Base-by-base conservation (phyloP, 208 protist genomes). In the Porcisia hertigi region DNA sequence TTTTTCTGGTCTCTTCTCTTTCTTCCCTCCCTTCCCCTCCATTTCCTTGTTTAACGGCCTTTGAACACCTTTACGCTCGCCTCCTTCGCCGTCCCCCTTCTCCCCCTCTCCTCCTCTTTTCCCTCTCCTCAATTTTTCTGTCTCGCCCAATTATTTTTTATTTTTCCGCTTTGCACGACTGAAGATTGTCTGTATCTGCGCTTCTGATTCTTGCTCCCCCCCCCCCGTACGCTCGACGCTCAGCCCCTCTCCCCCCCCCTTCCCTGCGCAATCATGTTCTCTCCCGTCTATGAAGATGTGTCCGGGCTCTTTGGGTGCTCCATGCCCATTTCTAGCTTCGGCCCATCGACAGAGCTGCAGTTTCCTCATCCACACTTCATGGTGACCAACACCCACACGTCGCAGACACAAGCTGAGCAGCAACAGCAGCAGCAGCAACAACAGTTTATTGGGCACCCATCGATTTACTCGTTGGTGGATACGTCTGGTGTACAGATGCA, bases 281-380 rank as follows among this genome's bases (percentile, higher is more conserved):
- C 71, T 39, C 63, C 71, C 4, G 60, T 80, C 41, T 76, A 76
- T 54, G 71, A 85, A 54, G 76, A 81, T 23, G 53, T 78, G 59
- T 71, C 67, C 18, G 58, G 77, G 20, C 76, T 80, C 30, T 80
- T 80, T 34, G 70, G 69, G 41, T 70, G 70, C 45, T 52, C 76
- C 14, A 71, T 75, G 70, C n/a, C 76, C 23, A 49, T 75, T 45
- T 49, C 59, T 16, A 45, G 70, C 62, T 80, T 70, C 47, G 59
- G 34, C 9, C 25, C 69, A 23, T n/a, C 70, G 3, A 18, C 60
- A 5, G 76, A 80, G 41, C 70, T 80, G 1, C 76, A 80, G 41
- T 80, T 80, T 49, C 76, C 76, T 7, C 65, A 70, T 23, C 39
- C 62, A 66, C 25, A 45, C 59, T 66, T 47, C 39, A 49, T 66